phyloP scores from a whole-genome alignment of 495 filamentous ascomycete genomes.

The Penicillium manginii region DNA sequence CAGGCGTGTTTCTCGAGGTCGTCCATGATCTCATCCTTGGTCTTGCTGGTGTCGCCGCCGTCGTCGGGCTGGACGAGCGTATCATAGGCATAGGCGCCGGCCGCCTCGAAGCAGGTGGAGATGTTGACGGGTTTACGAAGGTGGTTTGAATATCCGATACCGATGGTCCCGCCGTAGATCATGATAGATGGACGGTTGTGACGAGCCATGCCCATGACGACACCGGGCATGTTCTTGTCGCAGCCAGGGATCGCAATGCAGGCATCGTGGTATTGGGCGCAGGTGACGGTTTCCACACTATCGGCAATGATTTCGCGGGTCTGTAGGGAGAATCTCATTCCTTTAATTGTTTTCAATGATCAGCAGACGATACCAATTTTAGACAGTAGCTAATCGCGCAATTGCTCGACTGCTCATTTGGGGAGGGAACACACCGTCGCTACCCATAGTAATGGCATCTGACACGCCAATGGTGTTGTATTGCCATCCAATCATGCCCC shows the following conservation, averaged over 20 bases:
- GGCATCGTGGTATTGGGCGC: slow-evolving; percentile 86
- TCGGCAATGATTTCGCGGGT: slow-evolving; percentile 94
- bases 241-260: slow-evolving; percentile 95
- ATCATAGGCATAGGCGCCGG: slow-evolving; percentile 84
- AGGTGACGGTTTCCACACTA: slow-evolving; percentile 90
- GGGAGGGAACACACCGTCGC: slow-evolving; percentile 67
- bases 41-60: slow-evolving; percentile 60
- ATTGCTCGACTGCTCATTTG: background rate
- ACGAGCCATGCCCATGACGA: slow-evolving; percentile 79
- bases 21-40: slow-evolving; percentile 77
- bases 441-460: slow-evolving; percentile 96
- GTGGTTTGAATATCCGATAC: slow-evolving; percentile 78
- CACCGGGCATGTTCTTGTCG: slow-evolving; percentile 98
- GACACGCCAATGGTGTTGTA: slow-evolving; percentile 95
- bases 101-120: slow-evolving; percentile 85
- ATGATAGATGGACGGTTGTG: slow-evolving; percentile 88
- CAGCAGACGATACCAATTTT: background rate
- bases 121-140: slow-evolving; percentile 87
- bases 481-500: slow-evolving; percentile 88
- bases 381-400: background rate
- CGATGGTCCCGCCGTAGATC: slow-evolving; percentile 91
- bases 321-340: slow-evolving; percentile 97
- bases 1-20: slow-evolving; percentile 87
- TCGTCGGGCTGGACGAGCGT: slow-evolving; percentile 61
- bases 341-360: slow-evolving; percentile 42